Conservation (phyloP, 305 asterid genomes). For the Fraxinus platypoda region DNA sequence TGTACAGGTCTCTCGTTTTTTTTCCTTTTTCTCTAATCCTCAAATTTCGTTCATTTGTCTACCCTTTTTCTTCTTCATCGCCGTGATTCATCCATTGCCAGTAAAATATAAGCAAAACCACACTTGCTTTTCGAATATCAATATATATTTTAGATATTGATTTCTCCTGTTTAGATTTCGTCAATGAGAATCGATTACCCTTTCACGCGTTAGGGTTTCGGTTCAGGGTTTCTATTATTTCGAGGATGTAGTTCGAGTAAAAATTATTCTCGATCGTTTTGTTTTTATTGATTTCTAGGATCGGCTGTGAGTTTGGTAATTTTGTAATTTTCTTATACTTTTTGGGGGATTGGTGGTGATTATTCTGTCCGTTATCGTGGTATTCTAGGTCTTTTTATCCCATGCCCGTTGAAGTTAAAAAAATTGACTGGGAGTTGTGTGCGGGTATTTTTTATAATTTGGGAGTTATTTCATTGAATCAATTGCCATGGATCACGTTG, state of each 20-base stretch:
- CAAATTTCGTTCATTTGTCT: constrained; percentile 58
- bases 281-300: constrained; percentile 31
- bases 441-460: constrained; percentile 6
- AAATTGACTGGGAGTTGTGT: constrained; percentile 14
- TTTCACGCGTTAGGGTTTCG: constrained; percentile 42
- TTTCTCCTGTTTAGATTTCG: constrained; percentile 33
- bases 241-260: constrained; percentile 46
- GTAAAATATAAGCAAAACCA: constrained; percentile 9
- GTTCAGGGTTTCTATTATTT: constrained; percentile 20
- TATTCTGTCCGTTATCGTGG: constrained; percentile 4
- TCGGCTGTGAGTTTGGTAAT: constrained; percentile 13
- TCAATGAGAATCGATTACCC: constrained; percentile 39
- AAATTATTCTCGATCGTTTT: constrained; percentile 3
- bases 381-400: constrained; percentile 14
- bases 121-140: constrained; percentile 10
- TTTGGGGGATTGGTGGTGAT: not conserved
- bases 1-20: constrained; percentile 1
- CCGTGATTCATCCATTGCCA: constrained; percentile 26
- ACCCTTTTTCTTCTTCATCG: constrained; percentile 29
- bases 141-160: constrained; percentile 23
- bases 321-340: not conserved
- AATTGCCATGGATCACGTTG: constrained; percentile 77
- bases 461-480: constrained; percentile 22
- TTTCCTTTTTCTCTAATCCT: constrained; percentile 33
- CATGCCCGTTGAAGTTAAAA: constrained; percentile 19